phyloP scores from a whole-genome alignment of 768 basidiomycete species.

The Phlegmacium glaucopus region DNA sequence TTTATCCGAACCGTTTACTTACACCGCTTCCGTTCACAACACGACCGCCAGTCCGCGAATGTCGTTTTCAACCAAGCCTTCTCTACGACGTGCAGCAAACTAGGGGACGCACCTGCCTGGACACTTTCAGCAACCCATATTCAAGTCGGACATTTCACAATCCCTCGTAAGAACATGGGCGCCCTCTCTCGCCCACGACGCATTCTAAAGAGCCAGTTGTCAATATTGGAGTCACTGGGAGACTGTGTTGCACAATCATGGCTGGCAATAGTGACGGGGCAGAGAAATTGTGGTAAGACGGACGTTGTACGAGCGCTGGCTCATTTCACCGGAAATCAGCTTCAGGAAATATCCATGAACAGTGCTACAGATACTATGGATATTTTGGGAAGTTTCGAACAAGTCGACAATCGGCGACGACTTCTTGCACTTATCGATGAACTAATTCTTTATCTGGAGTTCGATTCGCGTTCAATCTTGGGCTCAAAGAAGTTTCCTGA shows the following conservation, averaged over 20 bases:
- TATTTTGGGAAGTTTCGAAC: constrained; percentile 94
- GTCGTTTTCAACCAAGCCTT: constrained; percentile 55
- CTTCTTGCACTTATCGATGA: constrained; percentile 36
- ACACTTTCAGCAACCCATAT: constrained; percentile 46
- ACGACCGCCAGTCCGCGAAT: constrained; percentile 57
- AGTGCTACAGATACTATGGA: constrained; percentile 91
- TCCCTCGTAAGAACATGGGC: constrained; percentile 32
- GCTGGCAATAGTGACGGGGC: constrained; percentile 87
- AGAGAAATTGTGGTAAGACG: constrained; percentile 75
- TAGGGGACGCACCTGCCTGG: constrained; percentile 29
- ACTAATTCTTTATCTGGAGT: constrained; percentile 35
- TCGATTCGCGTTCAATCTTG: constrained; percentile 30
- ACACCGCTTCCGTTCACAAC: constrained; percentile 75
- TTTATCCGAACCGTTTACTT: constrained; percentile 75
- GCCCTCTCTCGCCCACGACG: constrained; percentile 40
- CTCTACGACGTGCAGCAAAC: constrained; percentile 19
- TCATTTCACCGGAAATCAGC: constrained; percentile 57
- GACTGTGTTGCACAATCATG: constrained; percentile 73
- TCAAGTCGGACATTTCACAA: constrained; percentile 64
- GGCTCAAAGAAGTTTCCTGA: constrained; percentile 24
- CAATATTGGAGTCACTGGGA: constrained; percentile 71
- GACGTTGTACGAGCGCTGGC: constrained; percentile 68
- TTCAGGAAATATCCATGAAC: constrained; percentile 77
- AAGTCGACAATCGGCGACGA: constrained; percentile 59
- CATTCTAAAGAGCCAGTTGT: constrained; percentile 59